Percentiles rank a stretch among this genome's conserved stretches.
These are phyloP conservation scores for Cutaneotrichosporon mucoides DNA, from an alignment of 1,284 basidiomycete genomes.

Conservation along the genomic window DNA sequence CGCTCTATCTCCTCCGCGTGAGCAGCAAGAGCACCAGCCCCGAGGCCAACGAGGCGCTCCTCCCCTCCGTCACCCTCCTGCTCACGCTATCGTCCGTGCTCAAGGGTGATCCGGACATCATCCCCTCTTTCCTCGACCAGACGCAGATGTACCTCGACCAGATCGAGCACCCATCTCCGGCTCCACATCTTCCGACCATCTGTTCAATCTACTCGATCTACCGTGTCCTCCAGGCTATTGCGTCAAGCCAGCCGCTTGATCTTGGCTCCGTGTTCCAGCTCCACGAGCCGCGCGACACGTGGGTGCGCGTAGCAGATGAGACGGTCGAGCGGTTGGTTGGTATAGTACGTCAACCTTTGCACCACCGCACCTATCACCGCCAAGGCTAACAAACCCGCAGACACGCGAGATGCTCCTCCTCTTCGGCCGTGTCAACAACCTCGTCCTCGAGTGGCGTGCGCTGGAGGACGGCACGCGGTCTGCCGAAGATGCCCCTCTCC, in stretches of 20 bases:
- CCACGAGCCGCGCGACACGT: neutral
- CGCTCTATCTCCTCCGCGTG: neutral
- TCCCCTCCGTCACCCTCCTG: neutral
- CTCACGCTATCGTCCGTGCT: neutral
- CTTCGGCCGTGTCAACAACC: neutral
- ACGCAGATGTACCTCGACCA: neutral
- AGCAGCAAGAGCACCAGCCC: neutral
- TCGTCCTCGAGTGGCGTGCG: neutral
- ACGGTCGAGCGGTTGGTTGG: neutral
- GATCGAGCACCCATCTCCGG: neutral
- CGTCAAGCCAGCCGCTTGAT: neutral
- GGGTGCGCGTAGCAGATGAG: neutral
- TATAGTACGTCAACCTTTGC: neutral
- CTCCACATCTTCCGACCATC: neutral
- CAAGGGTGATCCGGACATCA: slow-evolving; percentile 3
- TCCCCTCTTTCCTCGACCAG: neutral
- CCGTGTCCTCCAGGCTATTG: slow-evolving; percentile 1
- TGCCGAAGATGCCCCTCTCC: neutral
- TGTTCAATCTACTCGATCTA: slow-evolving; percentile 2
- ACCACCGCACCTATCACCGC: neutral
- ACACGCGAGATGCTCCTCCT: slow-evolving; percentile 1
- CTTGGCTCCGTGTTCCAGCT: neutral
- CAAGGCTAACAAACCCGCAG: neutral
- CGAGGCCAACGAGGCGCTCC: neutral
- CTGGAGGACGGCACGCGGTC: neutral